Base-by-base conservation (phyloP, 148 eudicot genomes). In the Rhododendron henanense region DNA sequence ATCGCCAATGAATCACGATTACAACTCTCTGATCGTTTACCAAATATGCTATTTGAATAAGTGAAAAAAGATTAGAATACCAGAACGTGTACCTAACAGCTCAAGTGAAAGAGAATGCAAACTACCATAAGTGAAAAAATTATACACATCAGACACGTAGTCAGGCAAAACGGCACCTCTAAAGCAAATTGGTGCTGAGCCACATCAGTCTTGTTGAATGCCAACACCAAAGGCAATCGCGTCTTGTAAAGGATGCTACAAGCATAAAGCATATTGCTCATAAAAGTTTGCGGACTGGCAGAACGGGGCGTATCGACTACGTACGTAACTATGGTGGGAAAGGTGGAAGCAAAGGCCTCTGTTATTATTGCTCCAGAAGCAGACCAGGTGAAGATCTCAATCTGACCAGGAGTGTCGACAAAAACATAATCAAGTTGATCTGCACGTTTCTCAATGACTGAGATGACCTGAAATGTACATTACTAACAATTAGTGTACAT, bases 371-470 rank as follows among this genome's bases (percentile, higher is more conserved):
- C 93, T 86, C 99, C 99, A 85, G 99, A 96, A 81, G 98, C 98
- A 86, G 99, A 96, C 98, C 98, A 96, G 63, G 99, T 96, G 91
- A 96, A 96, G 81, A 96, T 94, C 91, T 96, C 99, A 89, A 96
- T 96, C 91, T 95, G 99, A 63, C 99, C 99, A 86, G 98, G 98
- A 48, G 99, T 96, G 91, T 96, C 99, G 85, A 96, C 98, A 41
- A 96, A 92, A 83, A 96, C 98, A 89, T 95, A 96, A 85, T 96
- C 99, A 50, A 96, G 95, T 90, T 96, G 93, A 84, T 93, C 99
- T 84, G 98, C 98, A 80, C 96, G 94, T 84, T 86, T 96, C 91
- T 96, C 98, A 85, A 96, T 86, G 78, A 93, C 90, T 5, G 96
- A 91, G 77, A 96, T 82, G 65, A 96, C 99, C 99, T 96, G 92